These are phyloP conservation scores for Amylocystis lapponica DNA, from an alignment of 768 basidiomycete species.

Conservation along the genomic window DNA sequence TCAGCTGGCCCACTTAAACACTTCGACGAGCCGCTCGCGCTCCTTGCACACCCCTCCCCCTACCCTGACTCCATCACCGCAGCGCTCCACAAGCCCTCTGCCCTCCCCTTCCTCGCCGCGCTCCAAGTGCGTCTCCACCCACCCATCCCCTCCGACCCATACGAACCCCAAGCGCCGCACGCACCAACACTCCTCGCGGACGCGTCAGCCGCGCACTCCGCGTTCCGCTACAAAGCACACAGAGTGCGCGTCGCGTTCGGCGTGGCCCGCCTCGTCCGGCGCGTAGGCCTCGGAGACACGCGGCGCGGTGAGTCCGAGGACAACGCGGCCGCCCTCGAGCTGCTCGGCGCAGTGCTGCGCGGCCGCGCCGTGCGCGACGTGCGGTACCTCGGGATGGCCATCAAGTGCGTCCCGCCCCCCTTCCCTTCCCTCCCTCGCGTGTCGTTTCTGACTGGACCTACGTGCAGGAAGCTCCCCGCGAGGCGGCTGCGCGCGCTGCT, in stretches of 20 bases:
- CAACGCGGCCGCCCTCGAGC: constrained; percentile 22
- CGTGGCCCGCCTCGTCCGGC: constrained; percentile 38
- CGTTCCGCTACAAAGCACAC: constrained; percentile 28
- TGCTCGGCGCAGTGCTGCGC: constrained; percentile 41
- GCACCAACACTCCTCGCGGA: no score
- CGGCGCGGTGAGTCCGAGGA: constrained; percentile 12
- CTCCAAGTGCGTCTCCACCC: constrained; percentile 30
- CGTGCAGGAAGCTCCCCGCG: constrained; percentile 35
- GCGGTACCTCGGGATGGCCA: constrained; percentile 39
- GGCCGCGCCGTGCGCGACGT: constrained; percentile 39
- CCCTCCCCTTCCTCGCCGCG: constrained; percentile 30
- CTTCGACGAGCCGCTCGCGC: constrained; percentile 55
- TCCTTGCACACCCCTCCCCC: constrained; percentile 28
- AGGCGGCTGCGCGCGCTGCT: constrained; percentile 34
- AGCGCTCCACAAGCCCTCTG: background rate
- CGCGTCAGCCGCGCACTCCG: constrained; percentile 31
- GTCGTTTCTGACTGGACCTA: background rate
- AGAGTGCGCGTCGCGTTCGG: constrained; percentile 43
- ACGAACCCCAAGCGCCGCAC: no score
- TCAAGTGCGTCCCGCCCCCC: constrained; percentile 35
- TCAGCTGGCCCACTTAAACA: constrained; percentile 63
- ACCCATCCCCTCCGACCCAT: background rate
- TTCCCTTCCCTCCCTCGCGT: no score
- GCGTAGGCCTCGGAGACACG: constrained; percentile 20
- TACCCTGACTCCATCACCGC: constrained; percentile 9